A percentile compares a stretch with the other conserved stretches of the same genome.
Evolutionary conservation across 1,284 basidiomycete genomes (phyloP).

Genomic region (Golubevia sp.): DNA sequence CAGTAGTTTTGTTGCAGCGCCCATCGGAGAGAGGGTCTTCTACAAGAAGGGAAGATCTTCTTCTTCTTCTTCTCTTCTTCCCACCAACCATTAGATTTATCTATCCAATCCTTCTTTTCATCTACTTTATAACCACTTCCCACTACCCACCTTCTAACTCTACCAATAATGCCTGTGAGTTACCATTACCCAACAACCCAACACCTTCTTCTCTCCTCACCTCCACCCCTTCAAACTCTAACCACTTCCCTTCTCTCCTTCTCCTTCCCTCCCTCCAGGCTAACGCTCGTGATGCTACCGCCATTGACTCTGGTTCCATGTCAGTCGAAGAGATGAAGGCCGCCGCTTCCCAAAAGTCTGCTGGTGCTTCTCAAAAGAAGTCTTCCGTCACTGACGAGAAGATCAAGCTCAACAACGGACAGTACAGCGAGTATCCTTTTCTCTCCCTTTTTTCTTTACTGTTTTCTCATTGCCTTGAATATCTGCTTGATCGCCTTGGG

Average conservation of each 20-base stretch:
- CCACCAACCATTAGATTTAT: too few relatives aligned
- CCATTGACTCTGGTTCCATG: not conserved
- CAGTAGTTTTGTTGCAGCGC: too few relatives aligned
- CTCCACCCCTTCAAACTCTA: not conserved
- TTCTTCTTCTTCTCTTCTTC: too few relatives aligned
- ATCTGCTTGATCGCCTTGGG: not conserved
- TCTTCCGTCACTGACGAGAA: conserved; percentile 43
- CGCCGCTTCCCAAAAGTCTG: not conserved
- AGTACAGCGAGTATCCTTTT: conserved; percentile 16
- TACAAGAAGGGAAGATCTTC: too few relatives aligned
- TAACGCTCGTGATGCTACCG: not conserved
- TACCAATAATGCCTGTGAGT: too few relatives aligned
- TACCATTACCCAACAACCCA: too few relatives aligned
- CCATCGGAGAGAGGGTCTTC: too few relatives aligned
- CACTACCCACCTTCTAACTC: too few relatives aligned
- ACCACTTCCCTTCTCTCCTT: not conserved
- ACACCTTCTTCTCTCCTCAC: not conserved
- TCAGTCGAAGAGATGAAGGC: not conserved
- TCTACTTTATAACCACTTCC: too few relatives aligned
- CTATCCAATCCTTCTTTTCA: too few relatives aligned
- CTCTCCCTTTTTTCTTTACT: too few relatives aligned
- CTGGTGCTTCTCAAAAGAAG: not conserved
- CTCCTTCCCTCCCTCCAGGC: not conserved
- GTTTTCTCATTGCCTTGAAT: too few relatives aligned
- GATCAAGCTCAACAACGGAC: conserved; percentile 52